phyloP scores from a whole-genome alignment of 371 early-diverging fungal species.

The Apophysomyces elegans region DNA sequence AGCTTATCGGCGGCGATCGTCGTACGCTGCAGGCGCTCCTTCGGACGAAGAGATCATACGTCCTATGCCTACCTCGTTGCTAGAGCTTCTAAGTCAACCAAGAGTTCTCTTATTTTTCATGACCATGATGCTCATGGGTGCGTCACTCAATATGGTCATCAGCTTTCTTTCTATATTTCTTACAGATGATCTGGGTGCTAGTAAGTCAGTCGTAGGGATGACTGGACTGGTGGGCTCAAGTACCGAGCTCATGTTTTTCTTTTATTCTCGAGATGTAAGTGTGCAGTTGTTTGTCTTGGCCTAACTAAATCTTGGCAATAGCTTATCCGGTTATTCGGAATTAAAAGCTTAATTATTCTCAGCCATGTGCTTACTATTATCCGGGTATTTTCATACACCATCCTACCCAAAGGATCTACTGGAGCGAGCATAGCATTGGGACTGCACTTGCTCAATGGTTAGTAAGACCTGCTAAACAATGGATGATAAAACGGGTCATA shows the following conservation, averaged over 20 bases:
- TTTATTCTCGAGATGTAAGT: slow-evolving; percentile 57
- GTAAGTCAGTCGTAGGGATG: slow-evolving; percentile 47
- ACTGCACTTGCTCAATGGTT: slow-evolving; percentile 50
- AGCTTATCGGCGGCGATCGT: slow-evolving; percentile 31
- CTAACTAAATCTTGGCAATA: slow-evolving; percentile 12
- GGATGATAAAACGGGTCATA: background rate
- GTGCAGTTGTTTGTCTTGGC: background rate
- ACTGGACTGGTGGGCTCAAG: slow-evolving; percentile 55
- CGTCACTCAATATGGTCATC: slow-evolving; percentile 55
- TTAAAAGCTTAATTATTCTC: slow-evolving; percentile 50
- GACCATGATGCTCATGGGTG: slow-evolving; percentile 61
- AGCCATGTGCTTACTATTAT: slow-evolving; percentile 54
- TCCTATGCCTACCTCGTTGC: slow-evolving; percentile 37
- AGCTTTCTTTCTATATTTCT: slow-evolving; percentile 54
- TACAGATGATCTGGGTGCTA: slow-evolving; percentile 52
- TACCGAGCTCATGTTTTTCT: slow-evolving; percentile 53
- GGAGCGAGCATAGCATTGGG: slow-evolving; percentile 53
- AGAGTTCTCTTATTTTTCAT: slow-evolving; percentile 47
- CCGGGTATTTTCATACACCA: slow-evolving; percentile 53
- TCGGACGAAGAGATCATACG: slow-evolving; percentile 14
- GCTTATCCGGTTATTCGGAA: slow-evolving; percentile 54
- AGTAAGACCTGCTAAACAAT: background rate
- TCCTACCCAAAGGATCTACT: slow-evolving; percentile 49
- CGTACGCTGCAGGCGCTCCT: slow-evolving; percentile 6
- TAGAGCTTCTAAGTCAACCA: slow-evolving; percentile 44